Percentiles rank a stretch among this genome's conserved stretches.
Conservation (phyloP, 257 asterid species). For the Nicotiana obtusifolia region DNA sequence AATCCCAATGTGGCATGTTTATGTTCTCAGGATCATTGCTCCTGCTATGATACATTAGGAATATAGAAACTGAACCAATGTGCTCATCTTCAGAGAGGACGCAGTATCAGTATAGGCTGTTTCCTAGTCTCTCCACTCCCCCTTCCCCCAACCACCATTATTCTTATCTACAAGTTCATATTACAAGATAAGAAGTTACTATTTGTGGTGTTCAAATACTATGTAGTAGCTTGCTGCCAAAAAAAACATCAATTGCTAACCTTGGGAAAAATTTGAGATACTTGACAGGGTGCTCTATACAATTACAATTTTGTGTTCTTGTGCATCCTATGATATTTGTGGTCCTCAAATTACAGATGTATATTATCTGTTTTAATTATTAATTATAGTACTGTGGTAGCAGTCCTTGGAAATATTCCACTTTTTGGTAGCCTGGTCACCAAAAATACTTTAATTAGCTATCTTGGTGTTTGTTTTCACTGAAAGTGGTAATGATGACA, state of each 20-base stretch:
- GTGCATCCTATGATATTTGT: background rate
- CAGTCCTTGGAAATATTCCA: background rate
- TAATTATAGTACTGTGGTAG: background rate
- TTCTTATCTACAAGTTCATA: background rate
- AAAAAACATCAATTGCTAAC: background rate
- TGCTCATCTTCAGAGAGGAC: background rate
- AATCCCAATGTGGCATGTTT: background rate
- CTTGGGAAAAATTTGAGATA: background rate
- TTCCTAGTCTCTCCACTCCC: background rate
- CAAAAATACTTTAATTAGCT: background rate
- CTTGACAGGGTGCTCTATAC: background rate
- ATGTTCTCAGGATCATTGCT: background rate
- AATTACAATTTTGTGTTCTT: background rate
- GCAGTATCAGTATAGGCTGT: background rate
- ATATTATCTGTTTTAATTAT: background rate
- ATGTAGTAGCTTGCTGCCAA: background rate
- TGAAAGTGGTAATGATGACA: background rate
- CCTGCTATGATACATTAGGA: background rate
- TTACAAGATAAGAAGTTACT: background rate
- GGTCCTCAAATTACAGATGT: background rate
- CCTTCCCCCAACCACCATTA: background rate
- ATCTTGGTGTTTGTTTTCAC: background rate
- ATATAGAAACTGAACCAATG: background rate
- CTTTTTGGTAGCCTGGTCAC: background rate
- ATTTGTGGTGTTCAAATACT: background rate